Evolutionary conservation across 129 eudicot species (phyloP), one percentile per base, ranked within the genome.

Genomic region (Artemisia argyi): DNA sequence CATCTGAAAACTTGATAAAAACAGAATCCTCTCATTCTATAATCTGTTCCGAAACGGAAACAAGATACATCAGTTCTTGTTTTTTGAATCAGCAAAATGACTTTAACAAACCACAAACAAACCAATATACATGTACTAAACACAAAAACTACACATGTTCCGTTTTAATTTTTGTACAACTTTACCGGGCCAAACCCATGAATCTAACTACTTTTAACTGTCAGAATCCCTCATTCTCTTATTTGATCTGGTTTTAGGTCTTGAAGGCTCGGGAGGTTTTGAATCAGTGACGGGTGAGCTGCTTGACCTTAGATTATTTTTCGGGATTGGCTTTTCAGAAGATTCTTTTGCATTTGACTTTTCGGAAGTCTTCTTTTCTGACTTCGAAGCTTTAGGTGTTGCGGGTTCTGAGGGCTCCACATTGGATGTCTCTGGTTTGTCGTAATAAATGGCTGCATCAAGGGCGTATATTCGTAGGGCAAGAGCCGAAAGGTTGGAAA

Each of bases 381-480:
- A 69, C 70, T 51, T 77, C 17, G 70, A 49, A 60, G 59, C 50
- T 66, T 64, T 78, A 35, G 82, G 82, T 15, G 82, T 78, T 7
- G 15, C 16, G 18, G 82, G 68, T 30, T 78, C 77, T 64, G 77
- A 18, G 44, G 47, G 59, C 61, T 78, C 77, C 12, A 79, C 57
- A 57, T n/a, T 75, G 16, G 73, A 22, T 12, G 79, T 24, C 51
- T 64, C 54, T 20, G 76, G 73, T 54, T 74, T 83, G 59, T 83
- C 90, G 67, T 90, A 90, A 52, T 68, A 32, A 65, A 90, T 83
- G 81, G 95, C 83, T 3, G 85, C 73, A 76, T 90, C 97, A 68
- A 90, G 78, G 48, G 91, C 81, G 73, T 87, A 85, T 55, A 90
- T 82, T 14, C 97, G 89, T 56, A 90, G 76, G 39, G 95, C 79